A percentile compares a stretch with the other conserved stretches of the same genome.
phyloP scores from a whole-genome alignment of 2,329 filamentous ascomycete genomes.

The Lasiodiplodia theobromae region DNA sequence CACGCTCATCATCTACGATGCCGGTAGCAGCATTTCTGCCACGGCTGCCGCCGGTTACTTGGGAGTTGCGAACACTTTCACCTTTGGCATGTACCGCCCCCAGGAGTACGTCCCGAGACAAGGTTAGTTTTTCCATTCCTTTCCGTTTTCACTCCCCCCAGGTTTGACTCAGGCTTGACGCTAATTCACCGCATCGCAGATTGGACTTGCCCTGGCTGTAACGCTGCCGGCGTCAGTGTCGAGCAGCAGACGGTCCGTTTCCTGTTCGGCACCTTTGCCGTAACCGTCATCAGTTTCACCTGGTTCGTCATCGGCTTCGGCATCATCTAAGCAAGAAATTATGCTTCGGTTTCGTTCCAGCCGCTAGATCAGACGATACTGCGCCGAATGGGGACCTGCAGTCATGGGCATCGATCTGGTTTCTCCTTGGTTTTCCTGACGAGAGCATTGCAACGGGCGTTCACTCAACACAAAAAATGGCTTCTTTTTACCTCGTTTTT shows the following conservation, averaged over 20 bases:
- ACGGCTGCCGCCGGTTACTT: conserved; percentile 63
- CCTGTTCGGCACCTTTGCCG: conserved; percentile 60
- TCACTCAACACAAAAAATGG: conserved; percentile 21
- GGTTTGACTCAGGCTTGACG: conserved; percentile 25
- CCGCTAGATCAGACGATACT: not conserved
- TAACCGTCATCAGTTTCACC: conserved; percentile 66
- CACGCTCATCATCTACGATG: conserved; percentile 69
- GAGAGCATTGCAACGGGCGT: conserved; percentile 28
- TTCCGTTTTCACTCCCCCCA: conserved; percentile 23
- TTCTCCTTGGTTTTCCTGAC: conserved; percentile 1
- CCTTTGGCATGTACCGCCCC: conserved; percentile 69
- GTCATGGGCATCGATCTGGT: not conserved
- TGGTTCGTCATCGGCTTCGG: conserved; percentile 57
- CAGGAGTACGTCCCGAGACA: conserved; percentile 59
- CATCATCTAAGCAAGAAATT: conserved; percentile 41
- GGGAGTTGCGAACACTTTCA: conserved; percentile 57
- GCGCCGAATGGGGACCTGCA: not conserved
- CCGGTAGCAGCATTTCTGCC: conserved; percentile 59
- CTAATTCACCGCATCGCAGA: conserved; percentile 45
- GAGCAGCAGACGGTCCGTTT: conserved; percentile 64
- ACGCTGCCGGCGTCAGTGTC: conserved; percentile 58
- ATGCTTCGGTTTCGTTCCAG: not conserved
- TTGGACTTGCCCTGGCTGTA: conserved; percentile 64
- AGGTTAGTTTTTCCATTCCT: conserved; percentile 49
- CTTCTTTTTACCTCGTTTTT: conserved; percentile 1